Evolutionary conservation across 2,329 filamentous ascomycete species (phyloP).

Genomic region (Proliferodiscus dingleyae): DNA sequence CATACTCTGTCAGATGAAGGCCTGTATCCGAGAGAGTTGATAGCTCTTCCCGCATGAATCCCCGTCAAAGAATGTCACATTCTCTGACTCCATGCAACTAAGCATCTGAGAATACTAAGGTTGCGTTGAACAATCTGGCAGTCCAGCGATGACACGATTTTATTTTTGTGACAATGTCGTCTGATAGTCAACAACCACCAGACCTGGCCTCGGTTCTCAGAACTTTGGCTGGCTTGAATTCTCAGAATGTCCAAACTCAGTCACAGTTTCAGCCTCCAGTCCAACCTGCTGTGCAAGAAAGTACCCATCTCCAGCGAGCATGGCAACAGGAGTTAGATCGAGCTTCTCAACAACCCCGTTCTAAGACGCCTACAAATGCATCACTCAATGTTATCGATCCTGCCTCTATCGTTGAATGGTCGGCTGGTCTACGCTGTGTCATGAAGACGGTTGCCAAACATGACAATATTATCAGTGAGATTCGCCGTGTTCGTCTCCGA

Average conservation of each 20-base stretch:
- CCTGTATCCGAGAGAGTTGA: no score
- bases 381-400: constrained; percentile 34
- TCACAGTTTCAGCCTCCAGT: constrained; percentile 6
- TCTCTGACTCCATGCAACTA: no score
- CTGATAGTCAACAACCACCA: constrained; percentile 22
- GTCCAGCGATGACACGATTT: no score
- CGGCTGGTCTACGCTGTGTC: constrained; percentile 44
- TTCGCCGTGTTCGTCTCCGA: constrained; percentile 30
- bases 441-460: constrained; percentile 44
- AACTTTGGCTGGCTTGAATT: constrained; percentile 27
- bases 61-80: not conserved
- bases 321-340: constrained; percentile 7
- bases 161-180: constrained; percentile 21
- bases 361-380: not conserved
- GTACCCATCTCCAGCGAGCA: constrained; percentile 5
- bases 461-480: constrained; percentile 39
- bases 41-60: no score
- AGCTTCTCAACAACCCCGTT: constrained; percentile 1
- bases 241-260: constrained; percentile 19
- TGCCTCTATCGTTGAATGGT: constrained; percentile 46
- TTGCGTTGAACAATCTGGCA: no score
- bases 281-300: constrained; percentile 15
- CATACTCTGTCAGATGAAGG: no score
- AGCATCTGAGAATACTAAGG: no score
- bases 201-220: constrained; percentile 31